phyloP scores from a whole-genome alignment of 139 green algal species.

The Astrephomene gubernaculifera region DNA sequence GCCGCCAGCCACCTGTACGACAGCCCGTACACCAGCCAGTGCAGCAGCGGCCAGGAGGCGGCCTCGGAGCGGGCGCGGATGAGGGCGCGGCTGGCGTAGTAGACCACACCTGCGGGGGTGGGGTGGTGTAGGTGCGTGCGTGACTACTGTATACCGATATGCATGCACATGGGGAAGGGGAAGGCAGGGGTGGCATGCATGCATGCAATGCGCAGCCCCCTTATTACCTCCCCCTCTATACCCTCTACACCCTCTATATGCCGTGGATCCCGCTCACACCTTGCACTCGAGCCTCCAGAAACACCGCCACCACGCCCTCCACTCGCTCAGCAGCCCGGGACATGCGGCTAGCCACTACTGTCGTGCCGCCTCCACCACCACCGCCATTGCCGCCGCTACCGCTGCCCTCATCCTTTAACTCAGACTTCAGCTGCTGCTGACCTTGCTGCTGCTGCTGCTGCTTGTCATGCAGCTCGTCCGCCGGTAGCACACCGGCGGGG shows the following conservation, averaged over 20 bases:
- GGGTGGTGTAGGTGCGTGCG: background rate
- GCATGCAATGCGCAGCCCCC: background rate
- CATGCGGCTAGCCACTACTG: too few species aligned
- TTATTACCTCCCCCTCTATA: background rate
- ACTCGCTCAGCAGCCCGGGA: background rate
- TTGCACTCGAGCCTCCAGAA: conserved; percentile 16
- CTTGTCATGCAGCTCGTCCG: background rate
- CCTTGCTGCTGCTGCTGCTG: background rate
- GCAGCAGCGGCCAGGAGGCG: background rate
- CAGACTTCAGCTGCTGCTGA: background rate
- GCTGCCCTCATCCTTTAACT: background rate
- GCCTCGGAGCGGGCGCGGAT: background rate
- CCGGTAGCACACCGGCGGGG: background rate
- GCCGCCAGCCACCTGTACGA: conserved; percentile 35
- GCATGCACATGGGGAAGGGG: background rate
- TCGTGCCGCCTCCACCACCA: background rate
- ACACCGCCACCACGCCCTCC: background rate
- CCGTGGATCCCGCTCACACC: too few species aligned
- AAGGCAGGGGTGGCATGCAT: background rate
- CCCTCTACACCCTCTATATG: too few species aligned
- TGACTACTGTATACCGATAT: background rate
- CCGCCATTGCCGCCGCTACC: background rate
- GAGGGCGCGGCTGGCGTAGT: conserved; percentile 23
- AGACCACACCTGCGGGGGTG: conserved; percentile 12
- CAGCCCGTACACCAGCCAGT: conserved; percentile 29